Base-by-base conservation (phyloP, 768 basidiomycete genomes). In the Boletus sensibilis region DNA sequence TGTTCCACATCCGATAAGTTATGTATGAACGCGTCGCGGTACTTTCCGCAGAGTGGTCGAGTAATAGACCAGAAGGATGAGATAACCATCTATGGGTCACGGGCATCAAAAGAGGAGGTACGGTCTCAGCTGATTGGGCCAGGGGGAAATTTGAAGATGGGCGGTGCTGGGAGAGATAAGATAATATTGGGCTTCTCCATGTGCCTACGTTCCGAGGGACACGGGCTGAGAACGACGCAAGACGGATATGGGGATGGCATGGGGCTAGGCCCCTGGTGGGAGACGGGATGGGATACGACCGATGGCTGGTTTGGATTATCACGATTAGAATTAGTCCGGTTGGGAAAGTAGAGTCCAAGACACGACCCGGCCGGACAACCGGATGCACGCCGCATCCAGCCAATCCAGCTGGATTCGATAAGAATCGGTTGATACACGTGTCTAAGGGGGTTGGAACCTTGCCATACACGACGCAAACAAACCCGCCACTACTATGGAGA, bases 91-190 rank as follows among this genome's bases (percentile, higher is more conserved):
- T 59, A 40, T 50, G 48, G 56, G 41, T n/a, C 11, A 44, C 65
- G 65, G 65, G 34, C 50, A 65, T 58, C 51, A 68, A 59, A 29
- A 58, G 47, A 39, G 49, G 43, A 39, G 44, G 23, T 37, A 33
- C 9, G 38, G 44, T 8, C 40, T 47, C 21, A 35, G 42, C 34
- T 40, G 55, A 60, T 52, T 53, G 43, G 53, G 50, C 13, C n/a
- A 23, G 31, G 3, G 45, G n/a, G 45, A 7, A 16, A 31, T 34
- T 44, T 35, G 51, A 11, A 53, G 55, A 62, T 52, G 44, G 27
- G 40, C 12, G 23, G n/a, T 27, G 44, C 11, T 57, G 37, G 12
- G 55, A 34, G 40, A 14, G 63, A 69, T 67, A 66, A 66, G 62
- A 68, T 66, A 44, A 57, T 50, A 38, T 43, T 39, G 55, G 21